phyloP scores from a whole-genome alignment of 306 rosid genomes.

The Acacia acuminata region DNA sequence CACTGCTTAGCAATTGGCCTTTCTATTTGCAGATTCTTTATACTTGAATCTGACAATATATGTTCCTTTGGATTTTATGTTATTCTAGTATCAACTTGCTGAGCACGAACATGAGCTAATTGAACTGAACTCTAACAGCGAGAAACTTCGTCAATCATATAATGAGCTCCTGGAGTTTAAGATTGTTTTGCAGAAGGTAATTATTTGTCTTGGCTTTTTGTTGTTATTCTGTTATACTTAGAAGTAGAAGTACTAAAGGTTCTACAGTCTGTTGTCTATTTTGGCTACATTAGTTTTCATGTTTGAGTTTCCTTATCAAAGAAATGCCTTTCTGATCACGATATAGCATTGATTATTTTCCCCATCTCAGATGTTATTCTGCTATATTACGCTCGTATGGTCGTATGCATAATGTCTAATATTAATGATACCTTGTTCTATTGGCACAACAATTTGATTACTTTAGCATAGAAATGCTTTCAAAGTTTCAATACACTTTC shows the following conservation, averaged over 20 bases:
- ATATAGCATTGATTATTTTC: constrained; percentile 18
- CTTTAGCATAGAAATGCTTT: constrained; percentile 15
- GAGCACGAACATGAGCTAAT: constrained; percentile 95
- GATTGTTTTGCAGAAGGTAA: constrained; percentile 94
- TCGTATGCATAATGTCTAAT: constrained; percentile 12
- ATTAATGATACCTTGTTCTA: constrained; percentile 20
- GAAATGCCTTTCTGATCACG: constrained; percentile 19
- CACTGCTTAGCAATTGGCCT: constrained; percentile 17
- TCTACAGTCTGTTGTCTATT: constrained; percentile 1
- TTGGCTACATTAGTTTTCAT: constrained; percentile 19
- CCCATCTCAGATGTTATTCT: not conserved
- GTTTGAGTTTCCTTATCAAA: constrained; percentile 18
- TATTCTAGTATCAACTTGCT: constrained; percentile 78
- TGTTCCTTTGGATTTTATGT: constrained; percentile 27
- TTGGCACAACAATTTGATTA: not conserved
- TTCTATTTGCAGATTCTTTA: constrained; percentile 23
- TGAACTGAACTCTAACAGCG: constrained; percentile 91
- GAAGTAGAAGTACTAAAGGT: constrained; percentile 10
- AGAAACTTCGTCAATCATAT: constrained; percentile 84
- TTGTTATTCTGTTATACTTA: constrained; percentile 25
- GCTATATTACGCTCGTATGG: constrained; percentile 3
- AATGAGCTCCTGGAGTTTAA: constrained; percentile 97
- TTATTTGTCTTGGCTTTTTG: constrained; percentile 23
- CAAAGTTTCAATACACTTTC: constrained; percentile 22
- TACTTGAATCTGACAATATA: constrained; percentile 38